These are phyloP conservation scores for Perilla frutescens DNA, from an alignment of 257 asterid species.

Conservation along the genomic window DNA sequence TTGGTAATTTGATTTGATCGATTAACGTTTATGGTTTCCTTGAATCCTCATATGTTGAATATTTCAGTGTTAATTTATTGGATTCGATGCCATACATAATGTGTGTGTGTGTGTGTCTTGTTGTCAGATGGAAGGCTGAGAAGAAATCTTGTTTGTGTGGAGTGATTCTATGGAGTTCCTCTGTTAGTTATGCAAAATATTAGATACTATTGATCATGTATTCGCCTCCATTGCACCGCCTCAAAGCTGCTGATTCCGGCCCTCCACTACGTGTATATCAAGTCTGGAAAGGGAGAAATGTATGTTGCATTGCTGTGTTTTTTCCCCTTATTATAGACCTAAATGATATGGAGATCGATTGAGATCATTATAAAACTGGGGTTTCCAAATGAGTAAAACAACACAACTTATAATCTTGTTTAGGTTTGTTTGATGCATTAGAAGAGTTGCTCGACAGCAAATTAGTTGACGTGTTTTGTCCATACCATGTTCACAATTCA, in stretches of 20 bases:
- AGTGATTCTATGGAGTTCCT: conserved; percentile 27
- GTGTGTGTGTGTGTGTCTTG: background rate
- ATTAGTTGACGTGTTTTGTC: too few relatives aligned
- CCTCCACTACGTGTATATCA: conserved; percentile 48
- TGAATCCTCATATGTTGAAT: background rate
- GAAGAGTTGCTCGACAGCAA: too few relatives aligned
- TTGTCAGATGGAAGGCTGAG: conserved; percentile 42
- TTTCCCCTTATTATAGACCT: background rate
- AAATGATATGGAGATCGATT: background rate
- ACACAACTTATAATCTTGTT: background rate
- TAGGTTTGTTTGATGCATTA: too few relatives aligned
- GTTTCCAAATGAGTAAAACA: background rate
- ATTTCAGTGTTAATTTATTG: background rate
- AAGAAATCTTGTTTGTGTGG: conserved; percentile 26
- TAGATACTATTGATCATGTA: conserved; percentile 41
- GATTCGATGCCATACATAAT: conserved; percentile 5
- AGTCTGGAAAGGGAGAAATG: conserved; percentile 66
- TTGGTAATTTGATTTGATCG: conserved; percentile 13
- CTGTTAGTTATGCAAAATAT: conserved; percentile 19
- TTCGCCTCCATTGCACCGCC: conserved; percentile 38
- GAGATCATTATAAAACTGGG: background rate
- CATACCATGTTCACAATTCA: too few relatives aligned
- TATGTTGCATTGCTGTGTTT: conserved; percentile 25
- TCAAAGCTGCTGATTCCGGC: conserved; percentile 26
- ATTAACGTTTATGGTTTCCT: background rate